Evolutionary conservation across 164 flowering plant species (phyloP).

Genomic region (Vitis cinerea): DNA sequence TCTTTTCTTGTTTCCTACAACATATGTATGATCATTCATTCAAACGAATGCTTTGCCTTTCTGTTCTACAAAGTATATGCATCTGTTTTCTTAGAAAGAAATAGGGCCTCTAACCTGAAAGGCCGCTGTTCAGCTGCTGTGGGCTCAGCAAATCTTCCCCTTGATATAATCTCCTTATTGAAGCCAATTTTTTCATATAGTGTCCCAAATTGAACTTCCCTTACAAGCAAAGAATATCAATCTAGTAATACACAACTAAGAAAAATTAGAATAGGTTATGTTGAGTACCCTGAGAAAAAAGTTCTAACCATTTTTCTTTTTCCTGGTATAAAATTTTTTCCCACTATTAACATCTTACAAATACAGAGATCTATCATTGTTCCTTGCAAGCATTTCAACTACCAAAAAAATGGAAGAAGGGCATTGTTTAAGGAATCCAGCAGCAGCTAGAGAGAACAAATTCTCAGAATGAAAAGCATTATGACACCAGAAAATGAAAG

Average conservation of each 20-base stretch:
- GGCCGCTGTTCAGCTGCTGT: constrained; percentile 82
- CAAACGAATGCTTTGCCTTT: too few relatives aligned
- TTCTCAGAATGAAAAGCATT: neutral
- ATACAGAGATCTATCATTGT: neutral
- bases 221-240: constrained; percentile 18
- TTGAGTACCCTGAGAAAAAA: neutral
- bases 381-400: neutral
- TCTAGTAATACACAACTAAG: neutral
- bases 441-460: neutral
- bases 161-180: constrained; percentile 88
- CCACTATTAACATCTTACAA: too few relatives aligned
- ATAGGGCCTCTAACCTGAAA: constrained; percentile 53
- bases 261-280: neutral
- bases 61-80: neutral
- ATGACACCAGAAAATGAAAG: neutral
- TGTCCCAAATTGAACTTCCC: constrained; percentile 75
- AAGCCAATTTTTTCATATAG: constrained; percentile 88
- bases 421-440: neutral
- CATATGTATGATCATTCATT: neutral
- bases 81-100: neutral
- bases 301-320: too few relatives aligned
- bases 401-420: neutral
- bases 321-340: too few relatives aligned
- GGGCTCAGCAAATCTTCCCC: constrained; percentile 91
- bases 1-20: neutral